Percentiles rank a stretch among this genome's conserved stretches.
These are phyloP conservation scores for Draba incana DNA, from an alignment of 345 rosid genomes.

Conservation along the genomic window DNA sequence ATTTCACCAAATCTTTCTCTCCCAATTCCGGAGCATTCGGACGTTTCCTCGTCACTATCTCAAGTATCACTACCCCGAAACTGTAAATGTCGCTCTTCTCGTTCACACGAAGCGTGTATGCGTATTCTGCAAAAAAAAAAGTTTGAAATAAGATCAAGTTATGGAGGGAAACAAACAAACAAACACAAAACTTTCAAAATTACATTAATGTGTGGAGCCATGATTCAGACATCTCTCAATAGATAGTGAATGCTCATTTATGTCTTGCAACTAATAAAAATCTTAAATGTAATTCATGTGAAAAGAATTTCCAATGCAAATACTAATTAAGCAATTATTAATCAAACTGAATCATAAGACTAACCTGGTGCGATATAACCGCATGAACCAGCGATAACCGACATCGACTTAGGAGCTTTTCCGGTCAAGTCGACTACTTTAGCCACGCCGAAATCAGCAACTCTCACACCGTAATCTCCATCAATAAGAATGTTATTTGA, in stretches of 20 bases:
- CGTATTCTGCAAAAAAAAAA: slow-evolving; percentile 85
- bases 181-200: slow-evolving; percentile 2
- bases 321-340: too few relatives aligned
- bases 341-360: slow-evolving; percentile 37
- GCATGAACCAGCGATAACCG: slow-evolving; percentile 93
- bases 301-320: too few relatives aligned
- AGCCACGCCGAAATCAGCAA: slow-evolving; percentile 97
- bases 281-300: slow-evolving; percentile 27
- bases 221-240: slow-evolving; percentile 34
- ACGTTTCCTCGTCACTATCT: slow-evolving; percentile 81
- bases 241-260: slow-evolving; percentile 42
- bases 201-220: slow-evolving; percentile 40
- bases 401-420: slow-evolving; percentile 86
- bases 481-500: slow-evolving; percentile 93
- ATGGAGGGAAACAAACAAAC: slow-evolving; percentile 40
- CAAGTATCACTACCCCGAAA: slow-evolving; percentile 92
- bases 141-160: slow-evolving; percentile 10
- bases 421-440: slow-evolving; percentile 76
- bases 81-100: slow-evolving; percentile 99
- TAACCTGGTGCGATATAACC: slow-evolving; percentile 99
- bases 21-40: slow-evolving; percentile 85
- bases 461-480: slow-evolving; percentile 86
- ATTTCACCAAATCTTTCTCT: slow-evolving; percentile 90
- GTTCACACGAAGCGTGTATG: slow-evolving; percentile 94
- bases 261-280: slow-evolving; percentile 36